A percentile compares a stretch with the other conserved stretches of the same genome.
These are phyloP conservation scores for Erigeron philadelphicus DNA, from an alignment of 140 eudicot genomes.

Conservation along the genomic window DNA sequence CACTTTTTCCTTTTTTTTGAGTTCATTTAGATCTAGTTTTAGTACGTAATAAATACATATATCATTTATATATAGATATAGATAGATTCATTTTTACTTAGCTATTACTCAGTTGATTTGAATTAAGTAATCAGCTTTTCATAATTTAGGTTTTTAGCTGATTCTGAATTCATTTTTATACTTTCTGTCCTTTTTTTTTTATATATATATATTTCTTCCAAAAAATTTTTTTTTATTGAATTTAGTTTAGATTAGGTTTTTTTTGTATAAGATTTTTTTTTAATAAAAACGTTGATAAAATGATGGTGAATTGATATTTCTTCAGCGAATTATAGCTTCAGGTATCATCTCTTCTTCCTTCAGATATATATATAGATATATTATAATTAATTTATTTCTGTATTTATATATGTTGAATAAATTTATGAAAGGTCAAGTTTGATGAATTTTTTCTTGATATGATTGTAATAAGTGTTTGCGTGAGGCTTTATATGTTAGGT, in stretches of 20 bases:
- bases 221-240: background rate
- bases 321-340: slow-evolving; percentile 20
- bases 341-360: slow-evolving; percentile 18
- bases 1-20: background rate
- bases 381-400: background rate
- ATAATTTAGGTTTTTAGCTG: slow-evolving; percentile 25
- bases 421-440: background rate
- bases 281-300: background rate
- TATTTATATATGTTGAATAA: background rate
- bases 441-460: slow-evolving; percentile 8
- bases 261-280: background rate
- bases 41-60: slow-evolving; percentile 2
- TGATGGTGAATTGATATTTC: slow-evolving; percentile 23
- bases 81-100: background rate
- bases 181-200: background rate
- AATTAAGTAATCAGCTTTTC: slow-evolving; percentile 22
- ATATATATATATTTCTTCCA: slow-evolving; percentile 4
- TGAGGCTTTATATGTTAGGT: slow-evolving; percentile 26
- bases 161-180: slow-evolving; percentile 19
- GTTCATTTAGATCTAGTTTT: slow-evolving; percentile 30
- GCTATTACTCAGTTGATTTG: slow-evolving; percentile 3
- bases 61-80: no score
- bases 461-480: slow-evolving; percentile 14
- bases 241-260: slow-evolving; percentile 13
- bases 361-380: background rate